Base-by-base conservation (phyloP, 805 yeast genomes). In the Hanseniaspora pseudoguilliermondii region DNA sequence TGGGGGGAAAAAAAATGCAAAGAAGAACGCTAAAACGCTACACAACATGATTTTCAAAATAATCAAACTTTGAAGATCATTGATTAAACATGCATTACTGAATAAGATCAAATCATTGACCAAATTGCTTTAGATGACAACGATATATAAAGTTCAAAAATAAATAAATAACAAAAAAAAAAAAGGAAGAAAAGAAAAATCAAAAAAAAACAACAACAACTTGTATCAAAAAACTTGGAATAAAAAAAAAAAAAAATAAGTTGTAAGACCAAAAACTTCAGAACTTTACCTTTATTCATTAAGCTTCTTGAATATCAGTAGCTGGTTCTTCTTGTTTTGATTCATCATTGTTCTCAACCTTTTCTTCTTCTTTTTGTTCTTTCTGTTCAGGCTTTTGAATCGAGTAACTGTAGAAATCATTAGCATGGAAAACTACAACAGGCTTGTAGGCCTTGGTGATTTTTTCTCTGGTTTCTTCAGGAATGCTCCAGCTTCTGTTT, bases 321-420 rank as follows among this genome's bases (percentile, higher is more conserved):
- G 27, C 18, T 34, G 34, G 15, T 46, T 46, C 49, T 46, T 46
- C 49, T 46, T 46, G 16, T 20, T 20, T 25, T 13, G 9, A 10
- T 46, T 32, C 27, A 10, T 34, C 39, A n/a, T 21, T 23, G n/a
- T 40, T 13, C 27, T 40, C n/a, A 5, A 29, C 20, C n/a, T 32
- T 36, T 25, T 27, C 50, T 23, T 36, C 48, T 34, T 51, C 34
- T 42, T 25, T 25, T 49, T 49, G 23, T 40, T 49, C 41, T 21
- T 15, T 8, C 18, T 18, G 34, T 25, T 20, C 48, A 25, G 49
- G 56, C 18, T 46, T 53, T 46, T 39, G 46, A 20, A 53, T 53
- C 34, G 35, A 43, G 35, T 53, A 53, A 18, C 56, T 53, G 42
- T 44, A 34, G 50, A 53, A 53, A 39, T 53, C 56, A 16, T 53